Evolutionary conservation across 495 filamentous ascomycete genomes (phyloP), one percentile per base, ranked within the genome.

Genomic region (Penicillium goetzii): DNA sequence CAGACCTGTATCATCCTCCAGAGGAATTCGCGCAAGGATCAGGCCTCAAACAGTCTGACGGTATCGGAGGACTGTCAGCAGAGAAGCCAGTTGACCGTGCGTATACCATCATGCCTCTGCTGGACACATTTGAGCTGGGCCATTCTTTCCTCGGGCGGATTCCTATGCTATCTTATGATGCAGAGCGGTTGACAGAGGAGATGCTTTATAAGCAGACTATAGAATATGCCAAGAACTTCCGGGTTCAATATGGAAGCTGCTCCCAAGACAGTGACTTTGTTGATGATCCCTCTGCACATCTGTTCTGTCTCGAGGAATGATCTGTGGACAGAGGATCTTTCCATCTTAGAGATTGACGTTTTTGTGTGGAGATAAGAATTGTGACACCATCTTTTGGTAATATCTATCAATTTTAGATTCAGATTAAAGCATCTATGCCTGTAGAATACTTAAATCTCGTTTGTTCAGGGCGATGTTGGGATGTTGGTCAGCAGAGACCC

Each of bases 1-100:
- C 81, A 64, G 92, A 97, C 57, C 76, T 93, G 9, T 88, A 86
- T 64, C 82, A 85, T 26, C 63, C 80, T 0, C 90, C 91, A 0
- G 91, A 95, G 72, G 92, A 95, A 70, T 76, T 71, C 43, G 30
- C 49, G 6, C 23, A 53, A 26, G 60, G 56, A 4, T n/a, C 26
- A 58, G 11, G 33, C 25, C 19, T 58, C 71, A 7, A 36, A 66
- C 26, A 68, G 65, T 0, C 56, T 12, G 63, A 53, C 12, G 61
- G 69, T 17, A 28, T 59, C 32, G 63, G 56, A 12, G 21, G 60
- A 2, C 60, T 60, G 5, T 58, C 58, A 9, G 33, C 59, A 30
- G 72, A 77, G 32, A 72, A 62, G 23, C 66, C 66, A 0, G 36
- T 72, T 43, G 65, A 58, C 43, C 67, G 19, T 15, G 63, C 60